Evolutionary conservation across 805 yeast genomes (phyloP), one percentile per base, ranked within the genome.

Genomic region (Starmerella riodocensis): DNA sequence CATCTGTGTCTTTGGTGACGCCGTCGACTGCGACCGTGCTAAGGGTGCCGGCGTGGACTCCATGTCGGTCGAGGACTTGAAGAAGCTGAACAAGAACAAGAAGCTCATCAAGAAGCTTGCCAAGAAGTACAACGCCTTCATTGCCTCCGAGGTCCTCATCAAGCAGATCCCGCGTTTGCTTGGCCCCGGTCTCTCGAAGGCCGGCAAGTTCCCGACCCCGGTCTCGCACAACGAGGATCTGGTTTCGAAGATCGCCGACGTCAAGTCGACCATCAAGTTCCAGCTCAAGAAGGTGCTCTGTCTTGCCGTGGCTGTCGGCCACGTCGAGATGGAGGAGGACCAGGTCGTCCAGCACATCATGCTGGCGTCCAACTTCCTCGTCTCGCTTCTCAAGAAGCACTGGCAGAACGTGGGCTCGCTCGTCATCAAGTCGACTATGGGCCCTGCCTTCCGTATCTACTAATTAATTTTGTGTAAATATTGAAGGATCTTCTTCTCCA

Each of bases 191-290:
- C 84, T 91, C 66, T 91, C 98, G 59, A 91, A 91, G 82, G 97
- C 96, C 66, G 98, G 98, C 81, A 91, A 91, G 88, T 91, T 91
- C 95, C 99, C 99, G 71, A 88, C 97, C 69, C 99, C 99, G 73
- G 98, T 91, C 61, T 91, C 99, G 54, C 98, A 91, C 82, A 76
- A 82, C 70, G 99, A 91, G 67, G 98, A 91, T 69, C 78, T 91
- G 66, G 82, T 83, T 78, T 64, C 76, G 57, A 91, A 88, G 83
- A 91, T 91, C 62, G 77, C 73, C 61, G 99, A 91, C 66, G 97
- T 91, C 62, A 86, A 80, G 75, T 86, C 98, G 55, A 91, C 99
- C 78, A 85, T 91, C 77, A 91, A 88, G 83, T 91, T 91, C 93
- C 99, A 91, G 76, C 80, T 91, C 74, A 91, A 91, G 86, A 91